Base-by-base conservation (phyloP, 495 filamentous ascomycete species). In the Penicillium ochrochloron region DNA sequence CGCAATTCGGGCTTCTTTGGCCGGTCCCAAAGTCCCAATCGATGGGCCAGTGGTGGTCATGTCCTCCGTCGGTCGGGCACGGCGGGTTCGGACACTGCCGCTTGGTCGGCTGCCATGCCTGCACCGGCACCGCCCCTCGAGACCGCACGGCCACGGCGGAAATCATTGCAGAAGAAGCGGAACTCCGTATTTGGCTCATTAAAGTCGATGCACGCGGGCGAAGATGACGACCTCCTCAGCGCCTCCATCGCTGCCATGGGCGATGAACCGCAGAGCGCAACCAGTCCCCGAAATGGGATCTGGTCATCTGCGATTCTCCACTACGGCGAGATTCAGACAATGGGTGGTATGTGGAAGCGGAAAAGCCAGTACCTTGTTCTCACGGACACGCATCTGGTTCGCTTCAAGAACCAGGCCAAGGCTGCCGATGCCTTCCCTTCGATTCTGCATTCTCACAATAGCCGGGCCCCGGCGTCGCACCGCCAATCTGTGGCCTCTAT, bases 301-400 rank as follows among this genome's bases (percentile, higher is more conserved):
- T 82, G 77, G 19, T 80, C 71, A 10, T 72, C 79, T 39, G 75
- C 80, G 27, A 84, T 89, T 35, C 68, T 89, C 17, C 85, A 90
- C 61, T 85, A 90, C 75, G 92, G 92, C 3, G 88, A 92, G 65
- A 84, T 96, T 27, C 92, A 96, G 75, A 89, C 89, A 2, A 91
- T 91, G 37, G 86, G 88, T 31, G 87, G 90, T 48, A 84, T 96
- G 76, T 87, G 97, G 74, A 85, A 92, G 73, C 90, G 92, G 73
- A 94, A 91, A 78, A 91, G 87, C 69, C 92, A 96, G 64, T 97
- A 92, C 66, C 79, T 97, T 34, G 95, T 97, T n/a, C 83, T 97
- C 39, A 97, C 94, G 11, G 88, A 94, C 52, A 86, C 87, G 27
- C 89, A 96, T 74, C 73, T 99, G 42, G 73, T 97, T 62, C 88